Percentiles rank a stretch among this genome's conserved stretches.
phyloP scores from a whole-genome alignment of 768 basidiomycete species.

The Leucocoprinus birnbaumii region DNA sequence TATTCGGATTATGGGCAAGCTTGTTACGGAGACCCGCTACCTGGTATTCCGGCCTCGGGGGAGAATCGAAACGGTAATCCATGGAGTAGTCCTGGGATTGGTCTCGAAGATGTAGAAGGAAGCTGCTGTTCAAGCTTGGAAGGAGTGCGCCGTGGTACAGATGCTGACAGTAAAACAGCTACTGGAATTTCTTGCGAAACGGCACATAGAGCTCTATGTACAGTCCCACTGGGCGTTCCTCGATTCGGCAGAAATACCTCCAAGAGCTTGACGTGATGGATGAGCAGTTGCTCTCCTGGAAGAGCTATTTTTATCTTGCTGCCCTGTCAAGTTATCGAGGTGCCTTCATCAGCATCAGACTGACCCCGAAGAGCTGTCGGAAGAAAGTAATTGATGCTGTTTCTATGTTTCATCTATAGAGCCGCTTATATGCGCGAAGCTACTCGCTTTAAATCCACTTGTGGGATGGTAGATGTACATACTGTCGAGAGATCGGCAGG shows the following conservation, averaged over 20 bases:
- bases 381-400: neutral
- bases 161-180: slow-evolving; percentile 19
- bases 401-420: slow-evolving; percentile 10
- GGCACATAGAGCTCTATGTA: slow-evolving; percentile 10
- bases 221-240: too few species aligned
- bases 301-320: neutral
- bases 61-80: slow-evolving; percentile 19
- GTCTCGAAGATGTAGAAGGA: slow-evolving; percentile 7
- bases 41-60: slow-evolving; percentile 12
- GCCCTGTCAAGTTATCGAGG: neutral
- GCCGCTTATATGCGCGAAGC: slow-evolving; percentile 25
- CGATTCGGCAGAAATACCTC: neutral
- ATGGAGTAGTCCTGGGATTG: slow-evolving; percentile 20
- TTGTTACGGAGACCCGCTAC: slow-evolving; percentile 14
- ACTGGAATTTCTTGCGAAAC: slow-evolving; percentile 20
- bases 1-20: neutral
- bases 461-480: slow-evolving; percentile 19
- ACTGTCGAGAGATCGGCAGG: slow-evolving; percentile 21
- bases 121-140: slow-evolving; percentile 23
- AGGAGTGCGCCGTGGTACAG: slow-evolving; percentile 21
- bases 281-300: too few species aligned
- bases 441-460: slow-evolving; percentile 23
- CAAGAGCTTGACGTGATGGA: too few species aligned
- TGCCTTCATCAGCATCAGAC: neutral
- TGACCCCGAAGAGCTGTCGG: too few species aligned